These are phyloP conservation scores for Coemansia sp. DNA, from an alignment of 192 early-diverging fungal genomes.

Conservation along the genomic window DNA sequence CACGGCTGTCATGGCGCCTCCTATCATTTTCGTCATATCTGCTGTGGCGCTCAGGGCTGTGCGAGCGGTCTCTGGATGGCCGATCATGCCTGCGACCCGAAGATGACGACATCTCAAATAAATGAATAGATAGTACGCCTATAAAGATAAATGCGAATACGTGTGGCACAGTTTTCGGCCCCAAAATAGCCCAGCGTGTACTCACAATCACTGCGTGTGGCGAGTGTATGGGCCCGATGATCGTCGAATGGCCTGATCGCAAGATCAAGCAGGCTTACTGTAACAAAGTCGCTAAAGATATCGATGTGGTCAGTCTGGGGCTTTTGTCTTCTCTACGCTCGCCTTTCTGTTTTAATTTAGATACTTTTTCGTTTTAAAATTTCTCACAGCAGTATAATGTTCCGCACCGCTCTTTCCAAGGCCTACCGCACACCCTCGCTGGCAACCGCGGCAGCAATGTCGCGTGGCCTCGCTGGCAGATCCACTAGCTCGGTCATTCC, in stretches of 20 bases:
- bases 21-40: background rate
- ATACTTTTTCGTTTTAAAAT: background rate
- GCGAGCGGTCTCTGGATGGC: background rate
- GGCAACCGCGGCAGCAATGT: slow-evolving; percentile 9
- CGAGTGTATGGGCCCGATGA: background rate
- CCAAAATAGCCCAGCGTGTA: background rate
- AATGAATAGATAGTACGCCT: background rate
- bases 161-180: background rate
- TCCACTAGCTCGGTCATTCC: slow-evolving; percentile 5
- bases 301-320: too few species aligned
- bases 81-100: background rate
- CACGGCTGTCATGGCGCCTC: background rate
- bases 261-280: background rate
- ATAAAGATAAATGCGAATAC: background rate
- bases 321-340: background rate
- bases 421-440: slow-evolving; percentile 20
- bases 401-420: slow-evolving; percentile 33
- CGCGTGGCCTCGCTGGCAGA: background rate
- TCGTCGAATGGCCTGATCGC: background rate
- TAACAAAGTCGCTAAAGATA: background rate
- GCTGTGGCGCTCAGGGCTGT: background rate
- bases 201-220: background rate
- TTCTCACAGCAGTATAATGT: slow-evolving; percentile 20
- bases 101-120: background rate
- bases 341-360: background rate